Evolutionary conservation across 2,329 filamentous ascomycete species (phyloP).

Genomic region (Diaporthe humulicola): DNA sequence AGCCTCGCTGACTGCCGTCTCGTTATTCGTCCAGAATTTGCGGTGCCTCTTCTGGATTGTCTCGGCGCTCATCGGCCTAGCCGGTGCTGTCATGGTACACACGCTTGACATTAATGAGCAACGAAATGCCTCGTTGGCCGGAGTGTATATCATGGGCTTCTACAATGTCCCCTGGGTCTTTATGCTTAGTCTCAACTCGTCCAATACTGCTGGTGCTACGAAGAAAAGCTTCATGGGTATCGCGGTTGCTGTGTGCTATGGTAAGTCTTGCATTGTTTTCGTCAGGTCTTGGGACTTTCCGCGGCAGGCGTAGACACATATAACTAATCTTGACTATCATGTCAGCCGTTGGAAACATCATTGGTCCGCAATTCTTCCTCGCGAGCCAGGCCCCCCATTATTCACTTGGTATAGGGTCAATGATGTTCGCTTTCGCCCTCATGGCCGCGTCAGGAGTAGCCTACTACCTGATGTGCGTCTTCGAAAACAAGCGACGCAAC

Average conservation of each 20-base stretch:
- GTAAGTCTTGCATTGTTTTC: not conserved
- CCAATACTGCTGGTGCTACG: not conserved
- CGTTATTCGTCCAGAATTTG: not conserved
- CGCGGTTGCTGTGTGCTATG: slow-evolving; percentile 1
- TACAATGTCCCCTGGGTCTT: slow-evolving; percentile 5
- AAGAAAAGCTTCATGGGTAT: slow-evolving; percentile 3
- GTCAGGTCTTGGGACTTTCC: not conserved
- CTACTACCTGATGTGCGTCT: not conserved
- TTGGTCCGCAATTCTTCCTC: not conserved
- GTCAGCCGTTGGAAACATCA: not conserved
- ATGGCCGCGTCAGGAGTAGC: not conserved
- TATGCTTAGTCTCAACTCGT: slow-evolving; percentile 6
- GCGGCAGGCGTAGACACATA: not conserved
- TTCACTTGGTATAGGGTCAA: not conserved
- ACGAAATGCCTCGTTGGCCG: not conserved
- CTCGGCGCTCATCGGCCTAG: not conserved
- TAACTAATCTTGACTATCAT: not conserved
- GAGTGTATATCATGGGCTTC: not conserved
- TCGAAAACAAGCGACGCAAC: slow-evolving; percentile 1
- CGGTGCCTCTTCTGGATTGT: not conserved
- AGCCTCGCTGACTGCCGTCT: not conserved
- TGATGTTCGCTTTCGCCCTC: not conserved
- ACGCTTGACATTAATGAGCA: not conserved
- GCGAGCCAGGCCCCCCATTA: not conserved
- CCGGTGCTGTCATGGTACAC: not conserved